phyloP scores from a whole-genome alignment of 306 rosid species.

The Ormosia semicastrata region DNA sequence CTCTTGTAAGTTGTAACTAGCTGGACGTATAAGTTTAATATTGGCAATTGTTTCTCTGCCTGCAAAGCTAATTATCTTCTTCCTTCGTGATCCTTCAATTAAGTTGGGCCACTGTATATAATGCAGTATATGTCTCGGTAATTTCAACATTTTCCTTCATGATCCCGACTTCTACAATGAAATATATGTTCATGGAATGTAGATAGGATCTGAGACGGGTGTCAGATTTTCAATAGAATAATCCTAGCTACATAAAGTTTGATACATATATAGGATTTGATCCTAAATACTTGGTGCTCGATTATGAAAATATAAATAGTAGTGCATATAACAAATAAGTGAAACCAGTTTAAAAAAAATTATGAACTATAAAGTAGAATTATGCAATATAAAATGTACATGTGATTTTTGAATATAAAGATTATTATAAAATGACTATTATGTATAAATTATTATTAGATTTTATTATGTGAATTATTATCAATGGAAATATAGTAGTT shows the following conservation, averaged over 20 bases:
- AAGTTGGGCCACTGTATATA: neutral
- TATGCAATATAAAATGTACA: no score
- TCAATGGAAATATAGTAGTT: no score
- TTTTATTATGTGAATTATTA: no score
- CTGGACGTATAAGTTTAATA: neutral
- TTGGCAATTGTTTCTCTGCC: neutral
- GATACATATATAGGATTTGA: neutral
- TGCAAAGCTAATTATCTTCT: conserved; percentile 7
- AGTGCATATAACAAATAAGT: no score
- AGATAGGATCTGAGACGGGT: neutral
- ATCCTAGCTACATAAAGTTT: neutral
- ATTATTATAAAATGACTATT: no score
- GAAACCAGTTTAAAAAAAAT: no score
- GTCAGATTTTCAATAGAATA: neutral
- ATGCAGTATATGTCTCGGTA: neutral
- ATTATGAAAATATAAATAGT: no score
- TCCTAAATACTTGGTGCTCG: neutral
- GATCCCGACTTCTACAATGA: neutral
- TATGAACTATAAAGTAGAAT: no score
- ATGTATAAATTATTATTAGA: no score
- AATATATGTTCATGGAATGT: neutral
- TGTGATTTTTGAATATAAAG: no score
- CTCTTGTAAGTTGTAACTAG: neutral
- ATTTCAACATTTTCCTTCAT: neutral
- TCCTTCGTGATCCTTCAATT: neutral